Percentiles rank a stretch among this genome's conserved stretches.
Evolutionary conservation across 345 rosid genomes (phyloP).

Genomic region (Heritiera littoralis): DNA sequence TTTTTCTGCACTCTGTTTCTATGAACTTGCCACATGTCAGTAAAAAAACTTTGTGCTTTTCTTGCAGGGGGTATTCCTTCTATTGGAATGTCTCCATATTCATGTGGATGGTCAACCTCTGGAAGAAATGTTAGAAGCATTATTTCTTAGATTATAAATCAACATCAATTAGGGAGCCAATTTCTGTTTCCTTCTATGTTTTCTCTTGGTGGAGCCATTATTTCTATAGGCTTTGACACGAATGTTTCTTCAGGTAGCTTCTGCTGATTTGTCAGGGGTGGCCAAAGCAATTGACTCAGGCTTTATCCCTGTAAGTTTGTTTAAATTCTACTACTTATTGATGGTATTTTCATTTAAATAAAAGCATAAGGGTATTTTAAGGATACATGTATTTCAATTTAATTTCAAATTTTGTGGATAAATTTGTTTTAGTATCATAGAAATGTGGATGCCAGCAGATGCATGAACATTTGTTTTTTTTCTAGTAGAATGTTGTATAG

Average conservation of each 20-base stretch:
- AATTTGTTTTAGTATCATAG: neutral
- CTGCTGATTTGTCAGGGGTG: conserved; percentile 65
- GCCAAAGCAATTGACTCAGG: conserved; percentile 72
- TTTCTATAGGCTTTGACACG: conserved; percentile 27
- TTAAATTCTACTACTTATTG: neutral
- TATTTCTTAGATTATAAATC: conserved; percentile 12
- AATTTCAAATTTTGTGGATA: neutral
- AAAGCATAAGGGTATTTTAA: neutral
- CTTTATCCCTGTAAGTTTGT: conserved; percentile 73
- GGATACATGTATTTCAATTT: neutral
- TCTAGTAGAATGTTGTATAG: neutral
- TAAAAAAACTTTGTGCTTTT: conserved; percentile 30
- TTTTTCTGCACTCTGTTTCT: conserved; percentile 17
- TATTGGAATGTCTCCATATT: conserved; percentile 81
- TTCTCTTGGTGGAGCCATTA: conserved; percentile 5
- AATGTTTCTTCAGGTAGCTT: conserved; percentile 50
- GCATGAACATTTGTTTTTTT: neutral
- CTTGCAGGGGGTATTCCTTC: conserved; percentile 91
- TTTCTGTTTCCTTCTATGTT: neutral
- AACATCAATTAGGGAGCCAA: neutral
- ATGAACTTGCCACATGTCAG: conserved; percentile 2
- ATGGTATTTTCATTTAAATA: neutral
- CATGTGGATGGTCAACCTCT: conserved; percentile 76
- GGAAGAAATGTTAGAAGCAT: conserved; percentile 63
- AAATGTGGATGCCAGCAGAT: neutral